phyloP scores from a whole-genome alignment of 768 basidiomycete genomes.

The Pisolithus marmoratus region DNA sequence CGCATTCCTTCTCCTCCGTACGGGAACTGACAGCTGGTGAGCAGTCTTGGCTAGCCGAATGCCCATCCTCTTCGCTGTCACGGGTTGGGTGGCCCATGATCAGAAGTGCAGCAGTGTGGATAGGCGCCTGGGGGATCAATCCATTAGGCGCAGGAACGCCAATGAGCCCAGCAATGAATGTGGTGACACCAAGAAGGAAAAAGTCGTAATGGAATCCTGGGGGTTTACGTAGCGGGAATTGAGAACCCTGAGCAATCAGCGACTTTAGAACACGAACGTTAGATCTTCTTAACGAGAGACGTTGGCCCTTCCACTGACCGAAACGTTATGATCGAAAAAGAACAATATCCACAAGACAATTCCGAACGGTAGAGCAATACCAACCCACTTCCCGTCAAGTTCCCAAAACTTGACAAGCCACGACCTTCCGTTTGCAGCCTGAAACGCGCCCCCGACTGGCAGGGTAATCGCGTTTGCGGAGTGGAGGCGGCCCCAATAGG shows the following conservation, averaged over 20 bases:
- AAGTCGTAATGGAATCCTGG: conserved; percentile 87
- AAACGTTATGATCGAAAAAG: conserved; percentile 94
- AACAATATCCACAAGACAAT: conserved; percentile 85
- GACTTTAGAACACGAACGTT: conserved; percentile 43
- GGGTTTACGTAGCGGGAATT: conserved; percentile 87
- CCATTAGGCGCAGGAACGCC: conserved; percentile 86
- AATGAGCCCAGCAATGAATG: conserved; percentile 82
- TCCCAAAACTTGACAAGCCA: conserved; percentile 93
- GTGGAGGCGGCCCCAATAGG: conserved; percentile 83
- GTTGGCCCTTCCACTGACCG: conserved; percentile 41
- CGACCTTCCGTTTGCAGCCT: conserved; percentile 60
- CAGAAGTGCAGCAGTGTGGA: conserved; percentile 82
- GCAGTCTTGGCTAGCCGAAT: neutral
- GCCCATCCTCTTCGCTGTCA: conserved; percentile 30
- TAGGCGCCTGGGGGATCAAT: conserved; percentile 82
- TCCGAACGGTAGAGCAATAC: conserved; percentile 85
- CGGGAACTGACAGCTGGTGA: neutral
- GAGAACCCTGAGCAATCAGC: conserved; percentile 84
- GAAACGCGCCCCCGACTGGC: conserved; percentile 63
- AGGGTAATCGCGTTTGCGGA: conserved; percentile 55
- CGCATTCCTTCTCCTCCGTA: conserved; percentile 21
- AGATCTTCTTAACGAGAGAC: neutral
- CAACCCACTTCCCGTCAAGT: conserved; percentile 83
- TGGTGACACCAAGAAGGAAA: conserved; percentile 85
- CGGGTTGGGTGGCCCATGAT: conserved; percentile 49